These are phyloP conservation scores for Auriscalpium orientale DNA, from an alignment of 768 basidiomycete species.

Conservation along the genomic window DNA sequence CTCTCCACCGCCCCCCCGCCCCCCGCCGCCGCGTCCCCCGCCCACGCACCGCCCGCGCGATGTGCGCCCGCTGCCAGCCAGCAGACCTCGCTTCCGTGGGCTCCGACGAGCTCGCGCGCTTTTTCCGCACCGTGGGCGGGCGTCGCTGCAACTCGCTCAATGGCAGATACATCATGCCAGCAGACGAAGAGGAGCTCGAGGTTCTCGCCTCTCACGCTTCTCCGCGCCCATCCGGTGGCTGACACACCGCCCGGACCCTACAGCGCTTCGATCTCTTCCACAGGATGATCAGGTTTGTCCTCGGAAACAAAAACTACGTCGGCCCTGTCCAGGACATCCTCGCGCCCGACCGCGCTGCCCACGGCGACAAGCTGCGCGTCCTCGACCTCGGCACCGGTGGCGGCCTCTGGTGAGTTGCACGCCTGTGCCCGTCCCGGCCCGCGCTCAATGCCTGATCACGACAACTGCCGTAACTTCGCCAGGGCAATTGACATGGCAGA, in stretches of 20 bases:
- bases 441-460: background rate
- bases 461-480: background rate
- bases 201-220: constrained; percentile 21
- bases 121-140: constrained; percentile 46
- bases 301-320: constrained; percentile 54
- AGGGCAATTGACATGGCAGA: constrained; percentile 73
- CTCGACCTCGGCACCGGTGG: constrained; percentile 67
- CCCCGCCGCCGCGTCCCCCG: background rate
- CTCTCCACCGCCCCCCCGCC: background rate
- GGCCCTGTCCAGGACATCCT: constrained; percentile 57
- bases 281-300: constrained; percentile 59
- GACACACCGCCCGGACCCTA: too few relatives aligned
- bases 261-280: constrained; percentile 61
- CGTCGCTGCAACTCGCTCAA: constrained; percentile 51
- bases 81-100: constrained; percentile 28
- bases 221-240: too few relatives aligned
- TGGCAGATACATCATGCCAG: constrained; percentile 52
- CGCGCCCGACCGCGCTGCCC: constrained; percentile 25
- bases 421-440: background rate
- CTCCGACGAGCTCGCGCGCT: constrained; percentile 37
- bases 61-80: constrained; percentile 28
- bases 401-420: constrained; percentile 44
- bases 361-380: constrained; percentile 27
- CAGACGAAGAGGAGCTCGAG: constrained; percentile 53
- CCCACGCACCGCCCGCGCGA: constrained; percentile 23